Conservation (phyloP, 2,329 filamentous ascomycete species). For the Sporothrix curviconia region DNA sequence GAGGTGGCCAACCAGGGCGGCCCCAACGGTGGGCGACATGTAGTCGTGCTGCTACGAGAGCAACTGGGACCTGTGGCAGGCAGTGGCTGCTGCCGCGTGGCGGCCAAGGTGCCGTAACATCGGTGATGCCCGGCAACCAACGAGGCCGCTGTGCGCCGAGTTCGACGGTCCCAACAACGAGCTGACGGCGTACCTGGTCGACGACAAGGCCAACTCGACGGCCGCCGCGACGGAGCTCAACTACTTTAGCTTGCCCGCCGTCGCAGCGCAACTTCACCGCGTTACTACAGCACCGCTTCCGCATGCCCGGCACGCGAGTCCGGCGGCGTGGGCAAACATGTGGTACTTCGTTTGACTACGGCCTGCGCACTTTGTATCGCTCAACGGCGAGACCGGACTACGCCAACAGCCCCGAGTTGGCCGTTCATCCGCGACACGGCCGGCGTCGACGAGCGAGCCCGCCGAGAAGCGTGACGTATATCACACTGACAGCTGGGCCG, state of each 20-base stretch:
- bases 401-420: slow-evolving; percentile 39
- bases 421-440: slow-evolving; percentile 37
- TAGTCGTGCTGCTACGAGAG: slow-evolving; percentile 43
- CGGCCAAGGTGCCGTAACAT: slow-evolving; percentile 42
- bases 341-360: slow-evolving; percentile 51
- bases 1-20: slow-evolving; percentile 40
- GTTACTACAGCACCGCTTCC: slow-evolving; percentile 45
- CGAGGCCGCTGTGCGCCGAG: slow-evolving; percentile 41
- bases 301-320: slow-evolving; percentile 42
- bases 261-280: slow-evolving; percentile 48
- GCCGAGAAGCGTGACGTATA: slow-evolving; percentile 37
- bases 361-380: slow-evolving; percentile 43
- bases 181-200: slow-evolving; percentile 40
- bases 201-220: slow-evolving; percentile 37
- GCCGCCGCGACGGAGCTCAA: slow-evolving; percentile 32
- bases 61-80: slow-evolving; percentile 47
- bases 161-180: slow-evolving; percentile 40
- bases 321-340: slow-evolving; percentile 40
- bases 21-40: slow-evolving; percentile 42
- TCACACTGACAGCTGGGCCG: slow-evolving; percentile 41
- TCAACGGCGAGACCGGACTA: slow-evolving; percentile 44
- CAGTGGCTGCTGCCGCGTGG: slow-evolving; percentile 40
- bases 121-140: slow-evolving; percentile 46
- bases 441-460: slow-evolving; percentile 35
- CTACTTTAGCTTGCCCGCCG: slow-evolving; percentile 46